Base-by-base conservation (phyloP, 805 yeast species). In the Candida piceae region DNA sequence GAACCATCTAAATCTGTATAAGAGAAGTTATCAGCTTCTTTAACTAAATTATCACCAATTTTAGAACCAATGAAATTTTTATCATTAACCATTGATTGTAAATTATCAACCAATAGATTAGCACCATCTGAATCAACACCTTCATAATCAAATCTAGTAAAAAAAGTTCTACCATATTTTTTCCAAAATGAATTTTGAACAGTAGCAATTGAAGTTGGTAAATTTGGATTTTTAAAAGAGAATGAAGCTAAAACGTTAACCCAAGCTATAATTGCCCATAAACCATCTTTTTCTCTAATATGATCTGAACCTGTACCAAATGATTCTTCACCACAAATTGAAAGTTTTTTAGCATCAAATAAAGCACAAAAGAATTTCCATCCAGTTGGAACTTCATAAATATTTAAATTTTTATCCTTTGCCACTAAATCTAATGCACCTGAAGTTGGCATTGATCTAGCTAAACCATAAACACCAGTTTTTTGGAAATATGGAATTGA, bases 241-340 rank as follows among this genome's bases (percentile, higher is more conserved):
- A 83, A 88, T 31, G 81, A 86, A 17, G 97, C 97, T 55, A 90
- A 72, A 38, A 90, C 87, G 55, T 93, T 93, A 57, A 93, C 75
- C 98, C 98, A 90, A 5, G 97, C 97, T 44, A 87, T 76, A 54
- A 90, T 78, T 25, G 97, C 97, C 98, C 98, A 90, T 42, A 90
- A 64, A 43, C 98, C 98, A 64, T 90, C 98, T 63, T 90, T 90
- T 63, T 90, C 98, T 60, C 98, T 83, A 48, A 93, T 84, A 58
- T 90, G 98, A 66, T 90, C 84, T 15, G 97, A 88, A 31, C 98
- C 98, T 20, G 98, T 90, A 55, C 98, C 98, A 54, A 90, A 90
- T 21, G 95, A 83, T 67, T 90, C 98, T 65, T 90, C 98, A 52
- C 98, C 98, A 66, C 98, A 90, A 57, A 90, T 90, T 41, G 96